Conservation (phyloP, 106 monocot species). For the Iris macrosiphon region DNA sequence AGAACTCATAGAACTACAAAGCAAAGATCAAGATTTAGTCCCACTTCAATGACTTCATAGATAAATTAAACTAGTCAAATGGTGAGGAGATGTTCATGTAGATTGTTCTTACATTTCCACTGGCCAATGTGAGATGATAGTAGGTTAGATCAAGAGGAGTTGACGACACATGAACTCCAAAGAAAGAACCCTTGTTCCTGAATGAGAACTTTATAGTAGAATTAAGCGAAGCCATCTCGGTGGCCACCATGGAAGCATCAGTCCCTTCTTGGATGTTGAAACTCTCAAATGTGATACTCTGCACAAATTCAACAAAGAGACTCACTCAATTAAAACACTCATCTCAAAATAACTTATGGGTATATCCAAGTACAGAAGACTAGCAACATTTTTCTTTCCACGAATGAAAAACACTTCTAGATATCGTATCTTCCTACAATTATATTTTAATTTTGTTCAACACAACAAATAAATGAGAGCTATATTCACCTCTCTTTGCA, state of each 20-base stretch:
- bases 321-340: background rate
- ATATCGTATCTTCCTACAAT: too few species aligned
- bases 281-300: conserved; percentile 71
- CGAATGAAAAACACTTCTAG: too few species aligned
- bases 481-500: too few species aligned
- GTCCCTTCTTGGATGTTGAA: conserved; percentile 70
- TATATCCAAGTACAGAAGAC: too few species aligned
- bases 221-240: conserved; percentile 65
- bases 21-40: background rate
- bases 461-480: too few species aligned
- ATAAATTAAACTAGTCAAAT: background rate
- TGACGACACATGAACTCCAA: conserved; percentile 80
- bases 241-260: conserved; percentile 79
- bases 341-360: too few species aligned
- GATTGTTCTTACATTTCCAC: conserved; percentile 45
- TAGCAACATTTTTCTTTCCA: too few species aligned
- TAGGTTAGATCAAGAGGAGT: conserved; percentile 51
- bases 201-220: conserved; percentile 65
- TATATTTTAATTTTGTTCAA: too few species aligned
- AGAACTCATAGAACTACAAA: conserved; percentile 60
- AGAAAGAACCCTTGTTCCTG: conserved; percentile 79
- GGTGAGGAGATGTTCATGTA: too few species aligned
- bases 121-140: conserved; percentile 67
- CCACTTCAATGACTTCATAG: background rate
- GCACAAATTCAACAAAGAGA: background rate